Percentiles rank a stretch among this genome's conserved stretches.
These are phyloP conservation scores for Suhomyces yuchorum DNA, from an alignment of 1,139 yeast genomes.

Conservation along the genomic window DNA sequence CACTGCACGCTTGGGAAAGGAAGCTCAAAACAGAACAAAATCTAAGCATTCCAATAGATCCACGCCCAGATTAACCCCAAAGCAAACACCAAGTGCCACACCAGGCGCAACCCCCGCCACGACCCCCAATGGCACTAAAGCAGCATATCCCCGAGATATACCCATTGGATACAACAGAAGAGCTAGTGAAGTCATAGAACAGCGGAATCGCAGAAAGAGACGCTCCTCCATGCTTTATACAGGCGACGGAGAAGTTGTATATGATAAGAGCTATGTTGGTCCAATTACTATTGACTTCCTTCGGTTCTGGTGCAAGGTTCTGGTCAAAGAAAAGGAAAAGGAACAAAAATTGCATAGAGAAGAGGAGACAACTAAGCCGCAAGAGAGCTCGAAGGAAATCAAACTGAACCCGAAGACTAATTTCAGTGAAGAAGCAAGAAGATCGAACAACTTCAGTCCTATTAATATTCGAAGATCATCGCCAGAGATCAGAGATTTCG, in stretches of 20 bases:
- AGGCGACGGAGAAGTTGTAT: conserved; percentile 26
- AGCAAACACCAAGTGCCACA: conserved; percentile 11
- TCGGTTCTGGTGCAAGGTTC: conserved; percentile 37
- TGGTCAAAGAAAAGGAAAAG: conserved; percentile 25
- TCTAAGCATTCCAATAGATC: conserved; percentile 14
- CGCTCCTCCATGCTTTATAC: conserved; percentile 36
- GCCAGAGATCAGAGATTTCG: conserved; percentile 17
- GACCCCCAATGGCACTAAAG: not conserved
- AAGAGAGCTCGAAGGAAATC: not conserved
- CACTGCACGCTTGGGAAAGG: conserved; percentile 18
- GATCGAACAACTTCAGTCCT: conserved; percentile 11
- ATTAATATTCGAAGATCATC: not conserved
- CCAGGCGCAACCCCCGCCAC: not conserved
- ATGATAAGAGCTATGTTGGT: conserved; percentile 38
- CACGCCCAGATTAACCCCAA: conserved; percentile 14
- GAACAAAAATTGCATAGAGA: conserved; percentile 14
- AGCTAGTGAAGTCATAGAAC: conserved; percentile 16
- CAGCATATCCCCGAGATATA: not conserved
- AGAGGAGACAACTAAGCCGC: conserved; percentile 3
- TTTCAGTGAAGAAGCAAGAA: not conserved
- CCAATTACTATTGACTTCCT: conserved; percentile 45
- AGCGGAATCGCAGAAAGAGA: conserved; percentile 23
- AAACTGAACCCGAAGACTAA: not conserved
- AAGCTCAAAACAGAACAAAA: conserved; percentile 11
- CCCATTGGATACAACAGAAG: conserved; percentile 11